Base-by-base conservation (phyloP, 208 protist species). In the Crithidia fasciculata region DNA sequence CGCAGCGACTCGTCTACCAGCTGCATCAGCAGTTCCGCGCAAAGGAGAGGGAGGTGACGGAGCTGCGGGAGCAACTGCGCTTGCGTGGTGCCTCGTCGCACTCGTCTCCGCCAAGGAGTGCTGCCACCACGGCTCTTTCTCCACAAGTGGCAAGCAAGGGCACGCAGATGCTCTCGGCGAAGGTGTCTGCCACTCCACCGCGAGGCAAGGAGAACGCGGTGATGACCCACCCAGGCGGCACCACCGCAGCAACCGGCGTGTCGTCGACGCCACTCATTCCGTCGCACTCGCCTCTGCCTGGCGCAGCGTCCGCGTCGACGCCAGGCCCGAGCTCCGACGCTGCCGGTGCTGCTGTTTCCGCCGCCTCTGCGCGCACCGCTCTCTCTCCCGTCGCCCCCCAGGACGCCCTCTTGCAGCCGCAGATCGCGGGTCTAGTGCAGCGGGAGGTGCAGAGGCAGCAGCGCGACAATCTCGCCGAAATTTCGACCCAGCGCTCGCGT, bases 11-110 rank as follows among this genome's bases (percentile, higher is more conserved):
- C 13, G 83, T 88, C 37, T 87, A 90, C 63, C 79, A 91, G 57
- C 72, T 95, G 49, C 92, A 95, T 63, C 78, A 77, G 54, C 84
- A 93, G 47, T 76, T 96, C 15, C 79, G 85, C 28, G 76, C 75
- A 12, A 93, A 89, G 72, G 89, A 96, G 39, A 68, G 73, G n/a
- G 89, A 96, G 69, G 72, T 96, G 57, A 67, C 72, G 43, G 73
- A 84, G 13, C 71, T 96, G 13, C 81, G 83, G 52, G 74, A 80
- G 9, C 75, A 87, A 47, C 56, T 85, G 69, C 76, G 73, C 36
- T 39, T 28, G 19, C 36, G 68, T 45, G 61, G 53, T 41, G 55
- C 43, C 16, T 37, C 56, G 55, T 19, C 43, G 9, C 37, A 54
- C 10, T 10, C 66, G n/a, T 56, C 18, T 7, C 64, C 5, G n/a